Conservation (phyloP, 805 yeast species). For the Myxozyma neglecta region DNA sequence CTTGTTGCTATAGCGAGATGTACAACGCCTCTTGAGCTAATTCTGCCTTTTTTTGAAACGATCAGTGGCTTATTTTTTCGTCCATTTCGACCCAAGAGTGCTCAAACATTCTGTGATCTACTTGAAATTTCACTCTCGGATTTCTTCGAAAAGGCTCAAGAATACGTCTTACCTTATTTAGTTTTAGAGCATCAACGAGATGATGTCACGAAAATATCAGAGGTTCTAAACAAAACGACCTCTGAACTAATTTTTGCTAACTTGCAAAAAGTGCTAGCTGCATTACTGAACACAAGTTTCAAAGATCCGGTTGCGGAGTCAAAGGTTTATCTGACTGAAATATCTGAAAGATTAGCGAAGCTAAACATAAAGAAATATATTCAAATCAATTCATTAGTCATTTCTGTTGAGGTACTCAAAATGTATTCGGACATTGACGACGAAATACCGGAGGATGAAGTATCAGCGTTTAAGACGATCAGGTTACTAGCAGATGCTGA, state of each 20-base stretch:
- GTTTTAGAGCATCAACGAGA: conserved; percentile 65
- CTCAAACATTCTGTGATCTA: conserved; percentile 61
- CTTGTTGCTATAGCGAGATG: conserved; percentile 51
- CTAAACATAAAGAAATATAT: conserved; percentile 34
- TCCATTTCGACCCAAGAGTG: conserved; percentile 52
- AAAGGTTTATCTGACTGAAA: conserved; percentile 53
- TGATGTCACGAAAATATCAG: conserved; percentile 62
- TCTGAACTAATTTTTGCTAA: conserved; percentile 51
- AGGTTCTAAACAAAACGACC: conserved; percentile 48
- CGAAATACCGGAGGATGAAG: conserved; percentile 6
- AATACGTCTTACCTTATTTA: conserved; percentile 74
- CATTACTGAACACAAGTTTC: conserved; percentile 53
- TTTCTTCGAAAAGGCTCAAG: conserved; percentile 67
- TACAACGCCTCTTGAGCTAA: conserved; percentile 72
- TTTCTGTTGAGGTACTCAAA: conserved; percentile 44
- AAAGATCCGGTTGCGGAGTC: conserved; percentile 53
- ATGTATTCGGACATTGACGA: conserved; percentile 42
- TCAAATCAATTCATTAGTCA: conserved; percentile 33
- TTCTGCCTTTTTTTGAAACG: conserved; percentile 76
- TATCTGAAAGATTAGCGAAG: conserved; percentile 49
- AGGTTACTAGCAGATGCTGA: conserved; percentile 22
- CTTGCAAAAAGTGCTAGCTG: conserved; percentile 57
- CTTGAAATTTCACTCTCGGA: conserved; percentile 61
- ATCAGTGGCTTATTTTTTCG: conserved; percentile 65
- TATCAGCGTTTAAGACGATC: conserved; percentile 12